phyloP scores from a whole-genome alignment of 2,329 filamentous ascomycete species.

The Onygena corvina region DNA sequence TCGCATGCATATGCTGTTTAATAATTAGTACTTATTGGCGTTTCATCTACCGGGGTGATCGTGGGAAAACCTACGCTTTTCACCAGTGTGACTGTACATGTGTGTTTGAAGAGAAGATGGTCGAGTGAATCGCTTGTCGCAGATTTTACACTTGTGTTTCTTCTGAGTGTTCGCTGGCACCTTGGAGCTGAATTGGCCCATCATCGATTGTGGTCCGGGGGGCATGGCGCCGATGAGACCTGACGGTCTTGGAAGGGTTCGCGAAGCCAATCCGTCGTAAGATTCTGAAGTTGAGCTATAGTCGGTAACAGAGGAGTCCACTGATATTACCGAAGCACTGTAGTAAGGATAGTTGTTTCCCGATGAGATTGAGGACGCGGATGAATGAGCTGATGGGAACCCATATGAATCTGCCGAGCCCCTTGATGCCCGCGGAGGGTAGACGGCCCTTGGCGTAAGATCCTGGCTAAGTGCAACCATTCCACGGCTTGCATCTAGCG shows the following conservation, averaged over 20 bases:
- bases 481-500: slow-evolving; percentile 80
- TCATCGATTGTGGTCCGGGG: slow-evolving; percentile 89
- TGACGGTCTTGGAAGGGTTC: slow-evolving; percentile 71
- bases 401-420: slow-evolving; percentile 78
- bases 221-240: slow-evolving; percentile 54
- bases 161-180: slow-evolving; percentile 91
- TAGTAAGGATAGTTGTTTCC: slow-evolving; percentile 76
- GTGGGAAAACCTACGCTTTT: slow-evolving; percentile 75
- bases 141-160: slow-evolving; percentile 99
- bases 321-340: slow-evolving; percentile 57
- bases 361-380: slow-evolving; percentile 84
- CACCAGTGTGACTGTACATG: slow-evolving; percentile 96
- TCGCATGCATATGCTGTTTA: slow-evolving; percentile 76
- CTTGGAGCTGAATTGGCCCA: slow-evolving; percentile 96
- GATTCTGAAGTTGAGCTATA: slow-evolving; percentile 84
- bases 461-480: slow-evolving; percentile 96
- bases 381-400: slow-evolving; percentile 79
- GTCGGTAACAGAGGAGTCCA: slow-evolving; percentile 72
- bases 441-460: slow-evolving; percentile 75
- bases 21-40: background rate
- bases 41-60: background rate
- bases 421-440: slow-evolving; percentile 56
- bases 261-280: slow-evolving; percentile 65
- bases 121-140: slow-evolving; percentile 91
- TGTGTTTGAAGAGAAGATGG: slow-evolving; percentile 92